Percentiles rank a stretch among this genome's conserved stretches.
Evolutionary conservation across 345 rosid genomes (phyloP).

Genomic region (Populus euphratica): DNA sequence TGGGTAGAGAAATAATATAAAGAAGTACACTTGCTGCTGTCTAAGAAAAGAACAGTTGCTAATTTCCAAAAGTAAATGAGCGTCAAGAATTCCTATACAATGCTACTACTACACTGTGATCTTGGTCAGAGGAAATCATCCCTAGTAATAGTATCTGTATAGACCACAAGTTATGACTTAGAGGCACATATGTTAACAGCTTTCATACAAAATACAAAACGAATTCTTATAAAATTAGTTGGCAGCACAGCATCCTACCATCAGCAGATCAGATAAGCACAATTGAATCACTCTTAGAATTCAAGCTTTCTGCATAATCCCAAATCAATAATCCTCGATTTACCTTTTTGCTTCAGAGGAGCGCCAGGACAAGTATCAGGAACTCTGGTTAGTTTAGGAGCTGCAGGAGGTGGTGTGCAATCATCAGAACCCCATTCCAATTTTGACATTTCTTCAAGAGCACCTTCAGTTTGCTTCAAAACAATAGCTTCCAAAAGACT

Average conservation of each 20-base stretch:
- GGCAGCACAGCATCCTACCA: neutral
- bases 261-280: slow-evolving; percentile 10
- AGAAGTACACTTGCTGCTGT: slow-evolving; percentile 1
- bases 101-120: slow-evolving; percentile 9
- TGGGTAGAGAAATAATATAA: neutral
- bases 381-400: slow-evolving; percentile 31
- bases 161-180: slow-evolving; percentile 10
- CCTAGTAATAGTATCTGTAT: slow-evolving; percentile 1
- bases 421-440: slow-evolving; percentile 26
- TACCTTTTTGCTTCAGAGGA: slow-evolving; percentile 43
- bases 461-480: slow-evolving; percentile 35
- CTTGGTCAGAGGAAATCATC: slow-evolving; percentile 3
- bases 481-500: slow-evolving; percentile 50
- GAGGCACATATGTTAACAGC: slow-evolving; percentile 12
- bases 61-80: slow-evolving; percentile 4
- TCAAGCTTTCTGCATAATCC: slow-evolving; percentile 57
- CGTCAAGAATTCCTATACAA: slow-evolving; percentile 28
- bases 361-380: slow-evolving; percentile 60
- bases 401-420: slow-evolving; percentile 44
- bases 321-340: slow-evolving; percentile 38
- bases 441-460: slow-evolving; percentile 26
- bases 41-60: slow-evolving; percentile 10
- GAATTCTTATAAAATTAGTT: slow-evolving; percentile 12
- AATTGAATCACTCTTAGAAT: slow-evolving; percentile 28
- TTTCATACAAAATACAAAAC: slow-evolving; percentile 10